phyloP scores from a whole-genome alignment of 176 grass and related monocot genomes.

The Olyra latifolia region DNA sequence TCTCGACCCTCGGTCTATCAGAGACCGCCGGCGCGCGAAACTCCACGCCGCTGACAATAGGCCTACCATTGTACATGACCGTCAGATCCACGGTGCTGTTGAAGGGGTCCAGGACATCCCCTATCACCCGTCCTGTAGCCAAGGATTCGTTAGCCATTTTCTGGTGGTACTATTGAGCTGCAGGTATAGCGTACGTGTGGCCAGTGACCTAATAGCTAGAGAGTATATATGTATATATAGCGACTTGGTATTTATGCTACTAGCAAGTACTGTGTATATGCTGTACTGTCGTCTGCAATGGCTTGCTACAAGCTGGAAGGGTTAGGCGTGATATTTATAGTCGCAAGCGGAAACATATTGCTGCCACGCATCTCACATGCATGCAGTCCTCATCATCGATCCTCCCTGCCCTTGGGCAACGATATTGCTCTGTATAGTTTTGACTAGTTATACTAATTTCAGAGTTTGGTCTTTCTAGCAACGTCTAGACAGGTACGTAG shows the following conservation, averaged over 20 bases:
- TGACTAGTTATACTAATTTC: neutral
- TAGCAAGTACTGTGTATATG: neutral
- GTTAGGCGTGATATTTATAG: conserved; percentile 26
- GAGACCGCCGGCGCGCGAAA: conserved; percentile 39
- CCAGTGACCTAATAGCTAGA: neutral
- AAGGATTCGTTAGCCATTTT: conserved; percentile 74
- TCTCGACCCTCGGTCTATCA: conserved; percentile 47
- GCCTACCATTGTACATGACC: conserved; percentile 46
- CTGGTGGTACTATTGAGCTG: neutral
- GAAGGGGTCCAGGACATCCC: conserved; percentile 83
- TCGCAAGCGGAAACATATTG: neutral
- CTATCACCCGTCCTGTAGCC: conserved; percentile 50
- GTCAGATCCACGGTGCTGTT: conserved; percentile 35
- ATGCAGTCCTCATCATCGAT: neutral
- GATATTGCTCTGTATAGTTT: neutral
- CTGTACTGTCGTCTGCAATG: neutral
- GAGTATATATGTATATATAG: neutral
- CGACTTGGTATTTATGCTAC: neutral
- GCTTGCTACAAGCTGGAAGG: neutral
- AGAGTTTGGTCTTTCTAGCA: neutral
- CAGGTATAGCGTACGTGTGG: neutral
- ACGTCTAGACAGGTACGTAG: neutral
- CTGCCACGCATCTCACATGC: conserved; percentile 19
- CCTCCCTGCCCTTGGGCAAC: neutral
- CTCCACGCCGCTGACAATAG: conserved; percentile 61